These are phyloP conservation scores for Fusarium metavorans DNA, from an alignment of 2,329 filamentous ascomycete species.

Conservation along the genomic window DNA sequence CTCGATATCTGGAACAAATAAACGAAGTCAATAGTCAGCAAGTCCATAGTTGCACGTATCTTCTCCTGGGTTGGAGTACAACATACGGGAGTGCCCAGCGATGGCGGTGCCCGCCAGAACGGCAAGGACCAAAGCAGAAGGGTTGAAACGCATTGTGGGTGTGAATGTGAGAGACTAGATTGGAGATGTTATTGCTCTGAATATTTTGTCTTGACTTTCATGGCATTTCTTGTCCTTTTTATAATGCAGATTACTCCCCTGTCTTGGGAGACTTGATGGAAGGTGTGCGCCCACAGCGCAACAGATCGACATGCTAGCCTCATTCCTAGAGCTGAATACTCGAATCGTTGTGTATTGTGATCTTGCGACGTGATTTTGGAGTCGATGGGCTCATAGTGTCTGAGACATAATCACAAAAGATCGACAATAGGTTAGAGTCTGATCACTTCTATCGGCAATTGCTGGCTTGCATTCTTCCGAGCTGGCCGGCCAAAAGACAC, in stretches of 20 bases:
- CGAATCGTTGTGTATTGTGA: not conserved
- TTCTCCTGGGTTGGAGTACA: not conserved
- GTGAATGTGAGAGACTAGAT: not conserved
- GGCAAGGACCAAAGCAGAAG: constrained; percentile 3
- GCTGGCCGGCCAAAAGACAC: not conserved
- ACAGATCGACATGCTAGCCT: not conserved
- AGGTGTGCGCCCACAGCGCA: not conserved
- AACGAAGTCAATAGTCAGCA: not conserved
- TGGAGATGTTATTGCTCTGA: not conserved
- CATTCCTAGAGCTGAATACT: not conserved
- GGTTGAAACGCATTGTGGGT: constrained; percentile 14
- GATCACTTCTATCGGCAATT: not conserved
- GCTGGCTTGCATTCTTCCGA: not conserved
- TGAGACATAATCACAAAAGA: not conserved
- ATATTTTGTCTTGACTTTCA: not conserved
- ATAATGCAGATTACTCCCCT: not conserved
- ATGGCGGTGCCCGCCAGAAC: constrained; percentile 8
- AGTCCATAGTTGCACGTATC: not conserved
- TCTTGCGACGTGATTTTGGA: not conserved
- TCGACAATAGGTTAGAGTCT: not conserved
- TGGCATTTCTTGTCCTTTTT: not conserved
- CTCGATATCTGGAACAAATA: constrained; percentile 1
- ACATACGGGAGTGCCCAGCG: constrained; percentile 8
- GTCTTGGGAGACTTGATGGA: not conserved
- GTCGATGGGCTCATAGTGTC: not conserved